A percentile compares a stretch with the other conserved stretches of the same genome.
These are phyloP conservation scores for Coleophoma eucalyptorum DNA, from an alignment of 2,329 filamentous ascomycete genomes.

Conservation along the genomic window DNA sequence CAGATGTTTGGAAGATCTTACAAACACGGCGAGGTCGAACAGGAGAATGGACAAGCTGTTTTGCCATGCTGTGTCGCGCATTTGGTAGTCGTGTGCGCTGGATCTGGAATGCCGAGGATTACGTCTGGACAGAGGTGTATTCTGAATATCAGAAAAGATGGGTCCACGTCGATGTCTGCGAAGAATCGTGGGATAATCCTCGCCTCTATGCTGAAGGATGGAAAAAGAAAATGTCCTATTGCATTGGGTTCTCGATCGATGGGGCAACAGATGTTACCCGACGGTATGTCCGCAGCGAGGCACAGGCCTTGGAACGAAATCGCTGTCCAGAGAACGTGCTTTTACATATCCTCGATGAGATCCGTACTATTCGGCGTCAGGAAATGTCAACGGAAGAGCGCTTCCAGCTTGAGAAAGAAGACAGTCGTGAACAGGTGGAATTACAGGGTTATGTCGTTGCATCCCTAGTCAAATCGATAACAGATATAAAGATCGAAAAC, in stretches of 20 bases:
- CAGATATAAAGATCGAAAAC: neutral
- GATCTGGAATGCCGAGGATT: slow-evolving; percentile 98
- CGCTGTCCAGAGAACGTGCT: slow-evolving; percentile 85
- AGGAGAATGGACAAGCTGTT: slow-evolving; percentile 98
- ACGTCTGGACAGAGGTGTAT: slow-evolving; percentile 97
- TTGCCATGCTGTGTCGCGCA: slow-evolving; percentile 95
- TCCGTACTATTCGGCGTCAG: slow-evolving; percentile 75
- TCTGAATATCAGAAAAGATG: slow-evolving; percentile 89
- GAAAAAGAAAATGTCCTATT: slow-evolving; percentile 96
- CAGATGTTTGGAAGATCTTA: slow-evolving; percentile 88
- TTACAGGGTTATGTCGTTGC: slow-evolving; percentile 71
- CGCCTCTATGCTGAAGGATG: slow-evolving; percentile 90
- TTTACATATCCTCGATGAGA: slow-evolving; percentile 87
- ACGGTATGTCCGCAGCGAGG: slow-evolving; percentile 66
- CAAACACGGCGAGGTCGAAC: slow-evolving; percentile 82
- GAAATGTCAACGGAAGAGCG: slow-evolving; percentile 85
- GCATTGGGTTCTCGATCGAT: slow-evolving; percentile 92
- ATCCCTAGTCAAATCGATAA: slow-evolving; percentile 55
- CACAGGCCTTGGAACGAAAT: slow-evolving; percentile 68
- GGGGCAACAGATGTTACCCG: slow-evolving; percentile 67
- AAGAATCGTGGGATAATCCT: slow-evolving; percentile 93
- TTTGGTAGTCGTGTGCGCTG: slow-evolving; percentile 88
- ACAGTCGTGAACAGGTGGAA: slow-evolving; percentile 71
- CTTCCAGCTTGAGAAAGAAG: slow-evolving; percentile 77
- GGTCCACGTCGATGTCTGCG: slow-evolving; percentile 95